phyloP scores from a whole-genome alignment of 495 filamentous ascomycete species.

The Bryoglossum gracile region DNA sequence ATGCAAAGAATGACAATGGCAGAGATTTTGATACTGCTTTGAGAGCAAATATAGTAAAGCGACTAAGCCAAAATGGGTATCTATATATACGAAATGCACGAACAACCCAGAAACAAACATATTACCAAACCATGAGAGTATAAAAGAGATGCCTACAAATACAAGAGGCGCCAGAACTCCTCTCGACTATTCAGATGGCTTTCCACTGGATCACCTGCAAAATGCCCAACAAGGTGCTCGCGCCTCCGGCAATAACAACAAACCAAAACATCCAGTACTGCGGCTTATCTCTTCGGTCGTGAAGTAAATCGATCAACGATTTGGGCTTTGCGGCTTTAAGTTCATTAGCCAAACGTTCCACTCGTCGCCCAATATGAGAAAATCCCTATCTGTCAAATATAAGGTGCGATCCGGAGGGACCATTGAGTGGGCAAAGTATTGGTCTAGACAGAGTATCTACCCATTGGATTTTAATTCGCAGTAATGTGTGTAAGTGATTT shows the following conservation, averaged over 20 bases:
- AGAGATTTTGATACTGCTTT: too few species aligned
- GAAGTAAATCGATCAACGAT: neutral
- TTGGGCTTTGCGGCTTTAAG: neutral
- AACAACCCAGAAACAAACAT: too few species aligned
- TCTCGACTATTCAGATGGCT: too few species aligned
- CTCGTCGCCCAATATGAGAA: neutral
- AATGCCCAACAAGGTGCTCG: neutral
- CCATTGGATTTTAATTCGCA: neutral
- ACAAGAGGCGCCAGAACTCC: too few species aligned
- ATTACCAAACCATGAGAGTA: too few species aligned
- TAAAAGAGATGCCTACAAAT: too few species aligned
- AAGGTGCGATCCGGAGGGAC: neutral
- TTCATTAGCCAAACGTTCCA: conserved; percentile 1
- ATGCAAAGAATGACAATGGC: too few species aligned
- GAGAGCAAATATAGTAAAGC: too few species aligned
- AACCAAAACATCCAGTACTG: conserved; percentile 3
- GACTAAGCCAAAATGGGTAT: too few species aligned
- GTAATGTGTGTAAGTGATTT: neutral
- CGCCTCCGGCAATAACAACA: neutral
- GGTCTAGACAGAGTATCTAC: conserved; percentile 5
- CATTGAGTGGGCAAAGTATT: conserved; percentile 1
- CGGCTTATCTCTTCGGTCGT: conserved; percentile 1
- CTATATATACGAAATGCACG: too few species aligned
- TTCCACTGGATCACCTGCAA: conserved; percentile 1
- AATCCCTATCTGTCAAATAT: neutral